Evolutionary conservation across 2,329 filamentous ascomycete species (phyloP).

Genomic region (Periconia digitata): DNA sequence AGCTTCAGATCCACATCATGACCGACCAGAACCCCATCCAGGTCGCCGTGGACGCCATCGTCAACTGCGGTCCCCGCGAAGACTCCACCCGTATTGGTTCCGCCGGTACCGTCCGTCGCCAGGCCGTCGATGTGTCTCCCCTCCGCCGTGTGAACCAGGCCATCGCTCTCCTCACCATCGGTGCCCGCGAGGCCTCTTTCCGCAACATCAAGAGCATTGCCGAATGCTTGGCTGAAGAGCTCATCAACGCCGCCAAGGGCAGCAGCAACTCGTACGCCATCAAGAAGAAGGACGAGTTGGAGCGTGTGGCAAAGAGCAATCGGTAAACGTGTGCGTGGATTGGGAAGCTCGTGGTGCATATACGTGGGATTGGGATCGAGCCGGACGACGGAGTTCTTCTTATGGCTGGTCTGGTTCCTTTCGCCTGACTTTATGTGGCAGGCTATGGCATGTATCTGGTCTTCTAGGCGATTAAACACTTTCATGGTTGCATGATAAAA

Average conservation of each 20-base stretch:
- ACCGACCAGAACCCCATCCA: slow-evolving; percentile 99
- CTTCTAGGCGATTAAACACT: slow-evolving; percentile 42
- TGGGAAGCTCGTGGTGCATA: slow-evolving; percentile 15
- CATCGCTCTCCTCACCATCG: slow-evolving; percentile 97
- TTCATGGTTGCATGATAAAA: slow-evolving; percentile 46
- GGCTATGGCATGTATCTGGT: slow-evolving; percentile 41
- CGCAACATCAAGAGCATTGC: slow-evolving; percentile 99
- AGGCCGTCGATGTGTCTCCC: slow-evolving; percentile 99
- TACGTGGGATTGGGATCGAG: slow-evolving; percentile 21
- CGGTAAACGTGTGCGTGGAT: slow-evolving; percentile 69
- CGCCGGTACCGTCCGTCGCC: slow-evolving; percentile 98
- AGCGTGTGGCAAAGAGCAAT: slow-evolving; percentile 99
- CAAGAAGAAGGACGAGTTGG: slow-evolving; percentile 99
- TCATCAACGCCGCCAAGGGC: slow-evolving; percentile 99
- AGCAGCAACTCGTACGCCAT: slow-evolving; percentile 99
- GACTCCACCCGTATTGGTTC: slow-evolving; percentile 99
- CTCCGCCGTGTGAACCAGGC: slow-evolving; percentile 99
- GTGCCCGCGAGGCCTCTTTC: slow-evolving; percentile 98
- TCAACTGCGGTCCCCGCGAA: slow-evolving; percentile 99
- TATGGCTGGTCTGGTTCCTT: slow-evolving; percentile 30
- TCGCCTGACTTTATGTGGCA: slow-evolving; percentile 32
- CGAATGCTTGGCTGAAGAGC: slow-evolving; percentile 98
- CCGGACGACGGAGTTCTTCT: slow-evolving; percentile 38
- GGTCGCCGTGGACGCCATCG: slow-evolving; percentile 97
- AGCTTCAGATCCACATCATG: slow-evolving; percentile 93